A percentile compares a stretch with the other conserved stretches of the same genome.
These are phyloP conservation scores for Drechslera avenae DNA, from an alignment of 2,329 filamentous ascomycete genomes.

Conservation along the genomic window DNA sequence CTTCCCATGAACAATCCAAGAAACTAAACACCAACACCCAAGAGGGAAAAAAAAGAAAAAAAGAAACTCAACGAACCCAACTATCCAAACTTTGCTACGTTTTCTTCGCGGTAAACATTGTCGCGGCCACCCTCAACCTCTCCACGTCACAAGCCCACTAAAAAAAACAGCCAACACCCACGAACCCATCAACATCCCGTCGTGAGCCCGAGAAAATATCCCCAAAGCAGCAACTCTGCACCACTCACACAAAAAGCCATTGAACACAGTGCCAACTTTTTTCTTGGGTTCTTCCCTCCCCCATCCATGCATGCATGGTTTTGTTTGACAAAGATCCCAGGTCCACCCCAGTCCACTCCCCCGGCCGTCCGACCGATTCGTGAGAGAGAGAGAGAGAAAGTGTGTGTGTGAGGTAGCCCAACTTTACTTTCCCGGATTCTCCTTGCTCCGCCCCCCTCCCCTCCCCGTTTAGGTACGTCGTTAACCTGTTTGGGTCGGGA, in stretches of 20 bases:
- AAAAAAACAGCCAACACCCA: neutral
- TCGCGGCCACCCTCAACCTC: too few species aligned
- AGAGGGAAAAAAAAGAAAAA: neutral
- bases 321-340: too few species aligned
- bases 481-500: neutral
- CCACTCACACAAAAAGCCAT: neutral
- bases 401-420: too few species aligned
- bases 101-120: too few species aligned
- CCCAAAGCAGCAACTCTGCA: neutral
- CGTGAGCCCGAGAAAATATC: too few species aligned
- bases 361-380: neutral
- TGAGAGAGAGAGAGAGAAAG: too few species aligned
- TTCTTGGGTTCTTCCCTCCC: neutral
- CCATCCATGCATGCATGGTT: neutral
- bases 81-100: neutral
- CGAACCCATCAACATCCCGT: too few species aligned
- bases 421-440: too few species aligned
- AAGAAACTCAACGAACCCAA: too few species aligned
- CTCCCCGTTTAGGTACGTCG: neutral
- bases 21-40: neutral
- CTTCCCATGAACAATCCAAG: neutral
- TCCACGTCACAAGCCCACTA: too few species aligned
- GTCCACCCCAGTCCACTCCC: neutral
- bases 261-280: conserved; percentile 10
- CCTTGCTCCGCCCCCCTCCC: too few species aligned